Percentiles rank a stretch among this genome's conserved stretches.
phyloP scores from a whole-genome alignment of 1,139 yeast species.

The Pichia sp. region DNA sequence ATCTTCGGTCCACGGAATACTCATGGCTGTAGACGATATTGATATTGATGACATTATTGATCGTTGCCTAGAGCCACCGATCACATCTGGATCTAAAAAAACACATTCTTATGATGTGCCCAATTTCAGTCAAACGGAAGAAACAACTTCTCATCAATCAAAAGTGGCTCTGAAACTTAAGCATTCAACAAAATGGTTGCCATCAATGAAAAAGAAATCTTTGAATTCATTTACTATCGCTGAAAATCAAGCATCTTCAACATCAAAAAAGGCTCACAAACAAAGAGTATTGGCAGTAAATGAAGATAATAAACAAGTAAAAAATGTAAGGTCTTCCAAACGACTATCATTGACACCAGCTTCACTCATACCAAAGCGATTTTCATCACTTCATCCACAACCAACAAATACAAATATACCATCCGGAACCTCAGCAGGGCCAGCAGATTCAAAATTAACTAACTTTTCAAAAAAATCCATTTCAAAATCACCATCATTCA shows the following conservation, averaged over 20 bases:
- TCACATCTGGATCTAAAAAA: no score
- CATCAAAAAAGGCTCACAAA: not conserved
- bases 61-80: not conserved
- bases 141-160: not conserved
- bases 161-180: conserved; percentile 5
- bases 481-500: not conserved
- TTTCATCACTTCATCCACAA: conserved; percentile 8
- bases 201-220: conserved; percentile 6
- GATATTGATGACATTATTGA: conserved; percentile 1
- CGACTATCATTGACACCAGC: conserved; percentile 12
- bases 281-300: no score
- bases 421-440: not conserved
- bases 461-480: no score
- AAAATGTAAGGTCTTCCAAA: conserved; percentile 4
- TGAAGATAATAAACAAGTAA: not conserved
- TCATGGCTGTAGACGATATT: not conserved
- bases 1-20: not conserved
- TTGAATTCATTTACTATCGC: not conserved
- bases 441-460: no score
- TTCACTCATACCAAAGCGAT: conserved; percentile 16
- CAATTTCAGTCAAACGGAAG: not conserved
- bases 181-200: conserved; percentile 11
- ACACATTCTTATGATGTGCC: no score
- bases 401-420: not conserved
- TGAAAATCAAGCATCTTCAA: not conserved